Conservation (phyloP, 495 filamentous ascomycete genomes). For the Penicillium fimorum region DNA sequence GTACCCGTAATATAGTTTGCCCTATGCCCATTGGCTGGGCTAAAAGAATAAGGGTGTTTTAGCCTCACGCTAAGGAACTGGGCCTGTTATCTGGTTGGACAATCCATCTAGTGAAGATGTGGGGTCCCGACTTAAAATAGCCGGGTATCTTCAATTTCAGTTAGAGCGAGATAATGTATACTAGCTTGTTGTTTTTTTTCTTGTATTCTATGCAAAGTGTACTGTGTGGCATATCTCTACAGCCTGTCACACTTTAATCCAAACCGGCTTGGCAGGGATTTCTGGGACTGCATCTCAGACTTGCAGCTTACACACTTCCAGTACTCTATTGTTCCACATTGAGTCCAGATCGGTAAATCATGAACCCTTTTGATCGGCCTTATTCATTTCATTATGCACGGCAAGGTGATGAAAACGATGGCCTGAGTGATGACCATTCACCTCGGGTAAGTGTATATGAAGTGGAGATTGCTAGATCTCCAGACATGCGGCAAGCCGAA, state of each 20-base stretch:
- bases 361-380: background rate
- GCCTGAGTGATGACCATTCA: background rate
- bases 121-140: constrained; percentile 10
- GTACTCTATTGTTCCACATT: background rate
- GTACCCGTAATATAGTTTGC: too few relatives aligned
- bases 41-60: background rate
- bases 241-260: constrained; percentile 6
- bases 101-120: background rate
- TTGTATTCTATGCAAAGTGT: background rate
- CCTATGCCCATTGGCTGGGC: background rate
- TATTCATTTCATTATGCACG: background rate
- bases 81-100: background rate
- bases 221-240: background rate
- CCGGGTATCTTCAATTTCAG: background rate
- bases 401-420: constrained; percentile 1
- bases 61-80: constrained; percentile 1
- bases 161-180: background rate
- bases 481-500: constrained; percentile 10
- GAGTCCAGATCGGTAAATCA: background rate
- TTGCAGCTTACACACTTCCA: constrained; percentile 4
- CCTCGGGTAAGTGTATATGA: constrained; percentile 2
- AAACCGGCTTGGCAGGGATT: constrained; percentile 11
- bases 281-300: background rate
- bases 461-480: constrained; percentile 6
- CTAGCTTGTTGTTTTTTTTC: background rate